Percentiles rank a stretch among this genome's conserved stretches.
Conservation (phyloP, 73 alveolate species). For the Paramecium bursaria region DNA sequence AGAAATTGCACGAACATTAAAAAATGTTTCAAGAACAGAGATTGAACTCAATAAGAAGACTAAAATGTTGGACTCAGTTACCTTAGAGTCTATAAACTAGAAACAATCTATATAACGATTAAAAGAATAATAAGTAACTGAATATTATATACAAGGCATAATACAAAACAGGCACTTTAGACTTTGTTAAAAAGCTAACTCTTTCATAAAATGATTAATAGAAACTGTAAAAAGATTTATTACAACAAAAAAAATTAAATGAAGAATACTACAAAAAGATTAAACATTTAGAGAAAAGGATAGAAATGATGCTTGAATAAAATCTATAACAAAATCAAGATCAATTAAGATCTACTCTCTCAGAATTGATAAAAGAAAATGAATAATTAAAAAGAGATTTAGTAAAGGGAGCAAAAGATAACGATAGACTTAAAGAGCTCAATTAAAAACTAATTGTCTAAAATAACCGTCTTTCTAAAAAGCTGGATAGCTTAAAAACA, state of each 20-base stretch:
- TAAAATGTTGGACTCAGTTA: constrained; percentile 9
- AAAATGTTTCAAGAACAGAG: constrained; percentile 37
- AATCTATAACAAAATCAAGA: constrained; percentile 25
- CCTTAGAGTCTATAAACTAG: background rate
- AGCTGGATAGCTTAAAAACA: constrained; percentile 40
- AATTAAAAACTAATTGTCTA: constrained; percentile 19
- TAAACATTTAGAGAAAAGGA: constrained; percentile 22
- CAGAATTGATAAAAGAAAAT: constrained; percentile 47
- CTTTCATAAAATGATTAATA: constrained; percentile 17
- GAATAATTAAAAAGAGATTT: constrained; percentile 54
- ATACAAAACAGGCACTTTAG: constrained; percentile 7
- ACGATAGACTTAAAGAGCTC: constrained; percentile 40
- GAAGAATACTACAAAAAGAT: constrained; percentile 48
- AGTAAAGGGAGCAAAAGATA: constrained; percentile 42
- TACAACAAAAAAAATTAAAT: background rate
- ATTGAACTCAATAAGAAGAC: constrained; percentile 31
- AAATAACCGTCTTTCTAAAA: constrained; percentile 22
- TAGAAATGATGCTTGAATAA: constrained; percentile 50
- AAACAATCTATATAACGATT: constrained; percentile 19
- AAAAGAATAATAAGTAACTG: constrained; percentile 22
- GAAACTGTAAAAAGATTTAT: constrained; percentile 15
- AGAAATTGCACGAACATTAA: constrained; percentile 30
- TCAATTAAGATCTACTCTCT: constrained; percentile 5
- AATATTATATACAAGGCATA: background rate
- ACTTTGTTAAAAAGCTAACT: background rate